A percentile compares a stretch with the other conserved stretches of the same genome.
Conservation (phyloP, 306 rosid species). For the Sphenostylis stenocarpa region DNA sequence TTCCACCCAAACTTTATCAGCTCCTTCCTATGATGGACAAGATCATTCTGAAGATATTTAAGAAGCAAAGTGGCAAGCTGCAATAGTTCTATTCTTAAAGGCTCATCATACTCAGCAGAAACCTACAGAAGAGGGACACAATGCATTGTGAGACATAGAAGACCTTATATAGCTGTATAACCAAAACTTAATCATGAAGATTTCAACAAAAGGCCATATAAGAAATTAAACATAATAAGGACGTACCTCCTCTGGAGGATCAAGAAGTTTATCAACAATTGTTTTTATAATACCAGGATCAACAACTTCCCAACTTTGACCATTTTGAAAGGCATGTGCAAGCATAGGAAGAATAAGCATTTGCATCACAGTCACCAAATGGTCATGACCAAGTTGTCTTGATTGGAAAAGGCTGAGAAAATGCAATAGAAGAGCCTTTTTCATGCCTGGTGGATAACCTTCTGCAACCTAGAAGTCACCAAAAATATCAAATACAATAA, state of each 20-base stretch:
- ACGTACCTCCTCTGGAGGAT: slow-evolving; percentile 97
- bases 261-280: slow-evolving; percentile 97
- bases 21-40: slow-evolving; percentile 96
- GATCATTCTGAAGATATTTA: slow-evolving; percentile 95
- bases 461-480: slow-evolving; percentile 81
- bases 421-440: slow-evolving; percentile 81
- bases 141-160: slow-evolving; percentile 20
- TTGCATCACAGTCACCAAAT: slow-evolving; percentile 96
- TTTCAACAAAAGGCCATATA: not conserved
- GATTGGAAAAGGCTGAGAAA: slow-evolving; percentile 87
- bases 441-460: slow-evolving; percentile 79
- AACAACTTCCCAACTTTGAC: slow-evolving; percentile 98
- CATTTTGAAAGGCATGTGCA: slow-evolving; percentile 96
- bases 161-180: not conserved
- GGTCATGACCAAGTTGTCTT: slow-evolving; percentile 85
- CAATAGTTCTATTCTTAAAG: slow-evolving; percentile 90
- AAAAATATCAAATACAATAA: slow-evolving; percentile 21
- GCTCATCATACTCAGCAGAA: slow-evolving; percentile 97
- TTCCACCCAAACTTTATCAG: slow-evolving; percentile 99
- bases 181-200: not conserved
- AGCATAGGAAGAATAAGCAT: slow-evolving; percentile 99
- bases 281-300: slow-evolving; percentile 82
- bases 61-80: slow-evolving; percentile 98
- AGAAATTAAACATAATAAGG: slow-evolving; percentile 12
- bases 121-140: slow-evolving; percentile 56